Evolutionary conservation across 1,284 basidiomycete genomes (phyloP).

Genomic region (Malassezia furfur): DNA sequence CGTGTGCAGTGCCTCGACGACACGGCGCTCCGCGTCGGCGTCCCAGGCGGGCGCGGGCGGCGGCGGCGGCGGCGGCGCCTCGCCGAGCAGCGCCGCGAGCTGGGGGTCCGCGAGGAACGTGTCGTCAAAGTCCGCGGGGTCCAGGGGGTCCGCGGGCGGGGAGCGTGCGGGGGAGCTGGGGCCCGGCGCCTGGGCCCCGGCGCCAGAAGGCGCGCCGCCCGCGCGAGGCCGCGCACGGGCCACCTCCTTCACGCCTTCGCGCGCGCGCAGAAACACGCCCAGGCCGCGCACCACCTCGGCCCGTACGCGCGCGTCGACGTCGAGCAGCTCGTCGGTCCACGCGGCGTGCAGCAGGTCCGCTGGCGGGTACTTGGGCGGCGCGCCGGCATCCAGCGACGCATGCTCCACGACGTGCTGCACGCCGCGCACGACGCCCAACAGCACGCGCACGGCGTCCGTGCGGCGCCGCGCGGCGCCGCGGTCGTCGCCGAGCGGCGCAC

Average conservation of each 20-base stretch:
- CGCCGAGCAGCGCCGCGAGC: slow-evolving; percentile 49
- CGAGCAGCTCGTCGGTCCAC: slow-evolving; percentile 59
- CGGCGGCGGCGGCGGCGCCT: slow-evolving; percentile 49
- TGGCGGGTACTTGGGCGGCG: slow-evolving; percentile 57
- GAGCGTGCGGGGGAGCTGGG: not conserved
- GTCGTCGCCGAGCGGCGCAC: not conserved
- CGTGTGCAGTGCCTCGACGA: slow-evolving; percentile 55
- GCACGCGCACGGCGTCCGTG: slow-evolving; percentile 22
- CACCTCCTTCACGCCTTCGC: slow-evolving; percentile 19
- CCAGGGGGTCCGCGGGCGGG: not conserved
- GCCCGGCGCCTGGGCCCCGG: no score
- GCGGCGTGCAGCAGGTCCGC: slow-evolving; percentile 58
- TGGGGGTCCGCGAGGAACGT: slow-evolving; percentile 53
- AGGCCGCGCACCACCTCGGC: slow-evolving; percentile 58
- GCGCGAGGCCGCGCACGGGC: no score
- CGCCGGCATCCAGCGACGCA: slow-evolving; percentile 32
- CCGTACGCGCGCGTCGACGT: slow-evolving; percentile 54
- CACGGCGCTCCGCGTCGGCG: slow-evolving; percentile 21
- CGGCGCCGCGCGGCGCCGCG: slow-evolving; percentile 13
- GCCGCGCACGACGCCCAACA: slow-evolving; percentile 52
- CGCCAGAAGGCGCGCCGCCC: not conserved
- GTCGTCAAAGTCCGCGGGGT: slow-evolving; percentile 57
- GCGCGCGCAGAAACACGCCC: slow-evolving; percentile 56
- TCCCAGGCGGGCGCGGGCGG: slow-evolving; percentile 37
- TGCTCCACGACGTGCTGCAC: slow-evolving; percentile 59